phyloP scores from a whole-genome alignment of 2,329 filamentous ascomycete species.

The Parasarocladium wereldwijsianum region DNA sequence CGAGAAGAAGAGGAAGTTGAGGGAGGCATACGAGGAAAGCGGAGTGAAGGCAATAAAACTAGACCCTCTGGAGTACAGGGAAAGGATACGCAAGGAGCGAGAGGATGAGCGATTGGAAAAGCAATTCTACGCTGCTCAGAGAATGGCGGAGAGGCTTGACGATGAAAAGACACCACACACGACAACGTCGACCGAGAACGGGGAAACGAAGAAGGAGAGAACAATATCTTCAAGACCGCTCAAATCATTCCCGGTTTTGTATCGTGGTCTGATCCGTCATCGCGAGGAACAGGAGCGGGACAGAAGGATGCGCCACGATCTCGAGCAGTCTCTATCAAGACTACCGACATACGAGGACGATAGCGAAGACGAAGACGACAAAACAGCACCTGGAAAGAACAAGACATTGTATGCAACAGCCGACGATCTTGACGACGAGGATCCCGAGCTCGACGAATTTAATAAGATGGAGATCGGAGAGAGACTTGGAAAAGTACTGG shows the following conservation, averaged over 20 bases:
- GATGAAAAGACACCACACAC: slow-evolving; percentile 24
- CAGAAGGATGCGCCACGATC: slow-evolving; percentile 45
- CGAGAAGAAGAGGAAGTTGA: slow-evolving; percentile 65
- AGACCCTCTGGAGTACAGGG: slow-evolving; percentile 58
- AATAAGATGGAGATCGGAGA: slow-evolving; percentile 53
- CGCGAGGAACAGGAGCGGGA: slow-evolving; percentile 59
- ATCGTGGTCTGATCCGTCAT: slow-evolving; percentile 57
- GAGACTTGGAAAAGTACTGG: slow-evolving; percentile 50
- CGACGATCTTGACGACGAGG: slow-evolving; percentile 62
- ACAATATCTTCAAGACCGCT: slow-evolving; percentile 35
- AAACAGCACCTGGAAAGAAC: slow-evolving; percentile 48
- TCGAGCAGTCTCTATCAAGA: slow-evolving; percentile 48
- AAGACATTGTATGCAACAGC: slow-evolving; percentile 41
- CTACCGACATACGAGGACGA: slow-evolving; percentile 56
- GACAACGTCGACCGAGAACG: not conserved
- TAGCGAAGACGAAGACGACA: slow-evolving; percentile 60
- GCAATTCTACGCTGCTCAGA: slow-evolving; percentile 64
- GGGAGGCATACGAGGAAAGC: slow-evolving; percentile 43
- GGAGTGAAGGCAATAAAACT: slow-evolving; percentile 45
- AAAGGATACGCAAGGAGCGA: slow-evolving; percentile 54
- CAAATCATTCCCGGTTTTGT: slow-evolving; percentile 61
- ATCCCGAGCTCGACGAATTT: slow-evolving; percentile 68
- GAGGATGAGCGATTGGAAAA: slow-evolving; percentile 55
- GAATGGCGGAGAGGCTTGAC: slow-evolving; percentile 65
- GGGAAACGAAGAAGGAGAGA: slow-evolving; percentile 1